Percentiles rank a stretch among this genome's conserved stretches.
These are phyloP conservation scores for Lactifluus piperatus DNA, from an alignment of 768 basidiomycete genomes.

Conservation along the genomic window DNA sequence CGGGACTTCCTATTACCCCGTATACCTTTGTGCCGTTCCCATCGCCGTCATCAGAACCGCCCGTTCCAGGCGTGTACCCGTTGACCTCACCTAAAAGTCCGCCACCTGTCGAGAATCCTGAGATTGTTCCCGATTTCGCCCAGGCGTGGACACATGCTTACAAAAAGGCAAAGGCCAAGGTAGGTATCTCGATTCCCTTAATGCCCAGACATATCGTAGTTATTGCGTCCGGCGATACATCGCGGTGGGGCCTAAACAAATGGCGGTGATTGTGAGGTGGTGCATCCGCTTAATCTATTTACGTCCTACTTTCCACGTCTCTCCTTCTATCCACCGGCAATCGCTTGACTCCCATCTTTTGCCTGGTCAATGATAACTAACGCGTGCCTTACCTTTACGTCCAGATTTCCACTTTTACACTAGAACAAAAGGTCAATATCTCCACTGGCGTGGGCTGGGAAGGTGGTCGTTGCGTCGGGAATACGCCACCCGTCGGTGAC, in stretches of 20 bases:
- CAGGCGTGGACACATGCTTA: constrained; percentile 52
- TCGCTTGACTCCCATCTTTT: too few species aligned
- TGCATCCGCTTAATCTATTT: too few species aligned
- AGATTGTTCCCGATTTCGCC: constrained; percentile 39
- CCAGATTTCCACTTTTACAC: constrained; percentile 13
- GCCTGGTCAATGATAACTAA: background rate
- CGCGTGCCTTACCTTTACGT: constrained; percentile 23
- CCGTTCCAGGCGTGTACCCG: constrained; percentile 47
- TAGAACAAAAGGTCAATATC: constrained; percentile 20
- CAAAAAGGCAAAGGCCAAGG: constrained; percentile 40
- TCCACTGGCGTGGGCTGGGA: constrained; percentile 38
- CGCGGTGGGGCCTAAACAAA: too few species aligned
- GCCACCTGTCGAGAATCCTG: constrained; percentile 38
- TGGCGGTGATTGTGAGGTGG: too few species aligned
- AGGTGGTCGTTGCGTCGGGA: constrained; percentile 59
- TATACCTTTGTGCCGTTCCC: constrained; percentile 13
- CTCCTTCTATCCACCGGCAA: too few species aligned
- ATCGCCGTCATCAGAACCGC: constrained; percentile 35
- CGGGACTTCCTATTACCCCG: constrained; percentile 4
- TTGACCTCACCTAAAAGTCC: constrained; percentile 47
- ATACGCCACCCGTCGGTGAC: constrained; percentile 42
- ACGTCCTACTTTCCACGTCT: too few species aligned
- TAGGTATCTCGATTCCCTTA: background rate
- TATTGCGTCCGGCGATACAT: too few species aligned
- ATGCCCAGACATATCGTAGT: too few species aligned